phyloP scores from a whole-genome alignment of 1,284 basidiomycete species.

The Malassezia obtusa region DNA sequence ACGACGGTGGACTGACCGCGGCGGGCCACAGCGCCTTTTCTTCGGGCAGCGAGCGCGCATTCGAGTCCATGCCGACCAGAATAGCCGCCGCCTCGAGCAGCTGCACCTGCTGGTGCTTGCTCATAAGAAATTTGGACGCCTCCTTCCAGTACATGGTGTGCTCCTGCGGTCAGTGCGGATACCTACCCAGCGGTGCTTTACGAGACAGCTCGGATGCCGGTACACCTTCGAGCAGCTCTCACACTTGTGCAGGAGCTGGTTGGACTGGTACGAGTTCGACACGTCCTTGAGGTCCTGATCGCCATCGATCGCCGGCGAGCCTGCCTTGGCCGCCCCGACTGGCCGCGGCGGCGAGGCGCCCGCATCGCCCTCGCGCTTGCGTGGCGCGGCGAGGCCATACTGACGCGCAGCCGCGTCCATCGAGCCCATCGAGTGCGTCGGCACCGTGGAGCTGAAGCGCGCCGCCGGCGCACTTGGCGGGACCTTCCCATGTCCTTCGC shows the following conservation, averaged over 20 bases:
- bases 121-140: constrained; percentile 81
- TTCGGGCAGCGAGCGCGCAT: constrained; percentile 68
- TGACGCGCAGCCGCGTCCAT: constrained; percentile 51
- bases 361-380: constrained; percentile 22
- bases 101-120: constrained; percentile 97
- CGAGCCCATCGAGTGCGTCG: constrained; percentile 54
- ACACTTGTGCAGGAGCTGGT: constrained; percentile 64
- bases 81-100: constrained; percentile 94
- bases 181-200: constrained; percentile 77
- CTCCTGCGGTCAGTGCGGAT: constrained; percentile 51
- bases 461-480: background rate
- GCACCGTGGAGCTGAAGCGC: constrained; percentile 23
- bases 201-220: constrained; percentile 82
- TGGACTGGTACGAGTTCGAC: constrained; percentile 1
- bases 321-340: background rate
- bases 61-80: constrained; percentile 57
- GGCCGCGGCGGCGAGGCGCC: background rate
- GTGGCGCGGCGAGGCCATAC: constrained; percentile 50
- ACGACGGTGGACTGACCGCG: constrained; percentile 52
- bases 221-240: constrained; percentile 72
- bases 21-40: constrained; percentile 67
- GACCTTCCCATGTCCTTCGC: constrained; percentile 2
- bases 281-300: constrained; percentile 11
- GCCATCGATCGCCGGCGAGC: background rate
- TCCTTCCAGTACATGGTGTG: constrained; percentile 95